These are phyloP conservation scores for Linum lewisii DNA, from an alignment of 345 rosid species.

Conservation along the genomic window DNA sequence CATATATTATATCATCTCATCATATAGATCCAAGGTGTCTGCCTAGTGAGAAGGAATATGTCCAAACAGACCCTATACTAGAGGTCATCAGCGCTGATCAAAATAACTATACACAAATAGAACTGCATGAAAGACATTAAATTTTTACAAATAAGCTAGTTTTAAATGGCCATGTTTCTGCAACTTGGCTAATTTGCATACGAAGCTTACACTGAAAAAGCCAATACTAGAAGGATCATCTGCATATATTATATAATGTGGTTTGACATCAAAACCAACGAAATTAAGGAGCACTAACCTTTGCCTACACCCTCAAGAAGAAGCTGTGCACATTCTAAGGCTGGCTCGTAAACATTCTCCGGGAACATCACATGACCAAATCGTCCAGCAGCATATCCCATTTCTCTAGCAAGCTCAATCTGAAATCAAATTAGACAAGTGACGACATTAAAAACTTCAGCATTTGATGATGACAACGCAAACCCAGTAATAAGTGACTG, in stretches of 20 bases:
- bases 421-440: conserved; percentile 66
- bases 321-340: conserved; percentile 78
- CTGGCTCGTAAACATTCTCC: conserved; percentile 95
- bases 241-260: neutral
- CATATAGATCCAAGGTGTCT: neutral
- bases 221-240: neutral
- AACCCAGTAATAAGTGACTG: too few relatives aligned
- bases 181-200: neutral
- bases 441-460: conserved; percentile 47
- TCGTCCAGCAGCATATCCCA: conserved; percentile 97
- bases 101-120: too few relatives aligned
- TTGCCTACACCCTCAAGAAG: conserved; percentile 87
- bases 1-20: neutral
- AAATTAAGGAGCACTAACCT: conserved; percentile 34
- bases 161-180: neutral
- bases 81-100: neutral
- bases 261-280: neutral
- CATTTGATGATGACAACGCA: neutral
- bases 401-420: conserved; percentile 94
- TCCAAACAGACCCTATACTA: too few relatives aligned
- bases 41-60: neutral
- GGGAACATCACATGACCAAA: conserved; percentile 99
- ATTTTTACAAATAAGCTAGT: too few relatives aligned
- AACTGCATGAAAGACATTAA: too few relatives aligned
- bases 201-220: neutral